A percentile compares a stretch with the other conserved stretches of the same genome.
These are phyloP conservation scores for Trichoderma asperellum DNA, from an alignment of 2,329 filamentous ascomycete species.

Conservation along the genomic window DNA sequence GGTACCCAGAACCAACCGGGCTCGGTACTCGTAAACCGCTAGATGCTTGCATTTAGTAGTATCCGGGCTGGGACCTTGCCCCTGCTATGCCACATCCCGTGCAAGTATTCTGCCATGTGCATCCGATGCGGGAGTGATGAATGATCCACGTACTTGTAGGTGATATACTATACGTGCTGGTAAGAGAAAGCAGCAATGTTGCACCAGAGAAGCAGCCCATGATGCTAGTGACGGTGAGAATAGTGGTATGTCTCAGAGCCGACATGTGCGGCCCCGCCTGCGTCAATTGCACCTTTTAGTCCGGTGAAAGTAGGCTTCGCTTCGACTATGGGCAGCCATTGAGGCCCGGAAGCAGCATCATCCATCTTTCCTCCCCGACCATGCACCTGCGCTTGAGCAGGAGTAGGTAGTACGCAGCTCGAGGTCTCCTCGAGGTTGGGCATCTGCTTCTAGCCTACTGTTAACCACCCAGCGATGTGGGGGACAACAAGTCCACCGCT, in stretches of 20 bases:
- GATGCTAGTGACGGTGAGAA: not conserved
- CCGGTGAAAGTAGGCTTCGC: not conserved
- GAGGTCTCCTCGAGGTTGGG: constrained; percentile 9
- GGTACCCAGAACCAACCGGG: not conserved
- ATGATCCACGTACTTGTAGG: not conserved
- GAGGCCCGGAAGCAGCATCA: not conserved
- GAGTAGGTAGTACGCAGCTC: not conserved
- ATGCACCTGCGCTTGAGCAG: not conserved
- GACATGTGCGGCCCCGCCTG: not conserved
- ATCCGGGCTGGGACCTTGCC: not conserved
- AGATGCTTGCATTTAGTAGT: not conserved
- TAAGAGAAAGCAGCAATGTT: not conserved
- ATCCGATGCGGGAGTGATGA: not conserved
- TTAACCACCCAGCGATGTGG: constrained; percentile 3
- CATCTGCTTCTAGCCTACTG: constrained; percentile 10
- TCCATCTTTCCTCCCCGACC: not conserved
- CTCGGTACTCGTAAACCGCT: not conserved
- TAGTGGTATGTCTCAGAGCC: not conserved
- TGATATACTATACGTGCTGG: not conserved
- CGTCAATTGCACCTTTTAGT: not conserved
- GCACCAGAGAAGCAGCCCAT: not conserved
- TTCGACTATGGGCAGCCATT: not conserved
- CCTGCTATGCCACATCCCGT: constrained; percentile 1
- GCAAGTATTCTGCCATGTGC: not conserved
- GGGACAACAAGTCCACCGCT: constrained; percentile 20